Base-by-base conservation (phyloP, 495 filamentous ascomycete genomes). In the Lophiostoma macrostomum region DNA sequence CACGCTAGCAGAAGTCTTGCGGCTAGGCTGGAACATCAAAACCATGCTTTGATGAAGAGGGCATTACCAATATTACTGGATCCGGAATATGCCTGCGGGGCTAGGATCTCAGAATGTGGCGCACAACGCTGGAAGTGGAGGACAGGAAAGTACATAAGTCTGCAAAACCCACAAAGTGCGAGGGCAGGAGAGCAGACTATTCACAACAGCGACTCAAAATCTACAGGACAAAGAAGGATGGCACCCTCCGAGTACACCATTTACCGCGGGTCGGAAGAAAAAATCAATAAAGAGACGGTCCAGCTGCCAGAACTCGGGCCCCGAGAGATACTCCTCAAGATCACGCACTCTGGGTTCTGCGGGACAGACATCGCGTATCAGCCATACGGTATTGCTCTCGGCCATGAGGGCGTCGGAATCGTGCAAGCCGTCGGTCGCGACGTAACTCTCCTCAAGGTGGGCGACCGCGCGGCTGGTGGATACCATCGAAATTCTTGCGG, bases 361-460 rank as follows among this genome's bases (percentile, higher is more conserved):
- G 54, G 40, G 18, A 49, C 59, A 2, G 59, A 63, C 22, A 23
- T 58, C 5, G 44, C 36, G 3, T 50, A 43, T 12, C 28, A 55
- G 7, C 49, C 39, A 7, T 50, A 44, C 30, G 67, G 65, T 28
- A 65, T 69, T 51, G 73, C 74, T 5, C 70, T 80, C 14, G 77
- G 78, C 12, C 78, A 81, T 50, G 78, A 81, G 64, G 78, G 78
- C 20, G 69, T 71, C 1, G 79, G 78, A 5, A 53, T 75, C 20
- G 67, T 82, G 16, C 62, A 72, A 23, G 60, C 62, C 11, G 20
- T 75, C n/a, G 79, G 79, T 8, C 68, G 69, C 19, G 52, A 43
- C 0, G 72, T 75, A 31, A 70, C 70, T 22, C 64, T 70, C 30
- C 60, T 79, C 4, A 48, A 57, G 14, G 64, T 69, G 1, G 75